phyloP scores from a whole-genome alignment of 257 asterid genomes.

The Haberlea rhodopensis region DNA sequence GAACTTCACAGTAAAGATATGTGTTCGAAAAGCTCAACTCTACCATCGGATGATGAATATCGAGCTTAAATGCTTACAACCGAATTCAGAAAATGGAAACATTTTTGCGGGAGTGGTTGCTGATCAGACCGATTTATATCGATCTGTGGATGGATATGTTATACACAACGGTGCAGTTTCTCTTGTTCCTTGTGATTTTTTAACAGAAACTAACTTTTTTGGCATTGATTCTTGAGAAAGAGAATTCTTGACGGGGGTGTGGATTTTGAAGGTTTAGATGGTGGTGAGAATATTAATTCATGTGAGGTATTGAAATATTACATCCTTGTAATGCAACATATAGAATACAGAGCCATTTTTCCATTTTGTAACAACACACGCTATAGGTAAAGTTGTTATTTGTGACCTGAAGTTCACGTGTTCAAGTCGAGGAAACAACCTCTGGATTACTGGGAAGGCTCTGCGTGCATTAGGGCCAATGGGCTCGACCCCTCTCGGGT shows the following conservation, averaged over 20 bases:
- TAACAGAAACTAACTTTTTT: background rate
- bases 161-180: background rate
- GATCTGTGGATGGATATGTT: background rate
- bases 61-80: background rate
- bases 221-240: background rate
- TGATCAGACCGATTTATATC: too few species aligned
- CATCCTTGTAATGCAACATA: background rate
- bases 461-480: too few species aligned
- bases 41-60: background rate
- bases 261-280: background rate
- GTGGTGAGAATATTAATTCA: background rate
- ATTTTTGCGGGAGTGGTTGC: background rate
- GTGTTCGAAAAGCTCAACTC: conserved; percentile 54
- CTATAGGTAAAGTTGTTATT: too few species aligned
- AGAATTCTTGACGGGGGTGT: background rate
- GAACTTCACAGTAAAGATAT: conserved; percentile 71
- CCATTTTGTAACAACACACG: too few species aligned
- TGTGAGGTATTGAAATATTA: background rate
- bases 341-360: background rate
- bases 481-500: too few species aligned
- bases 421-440: too few species aligned
- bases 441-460: too few species aligned
- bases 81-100: background rate
- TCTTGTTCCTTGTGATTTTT: background rate
- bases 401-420: too few species aligned